Evolutionary conservation across 352 stramenopile genomes (phyloP).

Genomic region (Phytophthora hibernalis): DNA sequence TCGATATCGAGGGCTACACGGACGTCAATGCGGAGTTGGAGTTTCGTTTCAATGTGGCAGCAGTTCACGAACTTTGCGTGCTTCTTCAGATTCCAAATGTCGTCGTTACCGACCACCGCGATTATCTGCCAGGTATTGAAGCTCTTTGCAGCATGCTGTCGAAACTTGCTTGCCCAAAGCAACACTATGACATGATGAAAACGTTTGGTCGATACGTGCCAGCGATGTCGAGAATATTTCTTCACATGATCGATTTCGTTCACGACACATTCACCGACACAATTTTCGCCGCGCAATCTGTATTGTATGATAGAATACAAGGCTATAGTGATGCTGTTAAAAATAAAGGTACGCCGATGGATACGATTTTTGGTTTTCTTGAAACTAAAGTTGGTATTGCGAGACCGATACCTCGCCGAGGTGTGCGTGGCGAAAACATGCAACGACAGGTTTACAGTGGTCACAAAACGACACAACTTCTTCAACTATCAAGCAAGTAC

Average conservation of each 20-base stretch:
- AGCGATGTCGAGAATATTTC: slow-evolving; percentile 2
- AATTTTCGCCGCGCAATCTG: not conserved
- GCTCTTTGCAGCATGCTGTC: not conserved
- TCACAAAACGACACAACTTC: slow-evolving; percentile 6
- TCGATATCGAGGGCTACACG: not conserved
- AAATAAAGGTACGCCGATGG: slow-evolving; percentile 1
- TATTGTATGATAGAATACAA: not conserved
- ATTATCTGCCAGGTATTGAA: not conserved
- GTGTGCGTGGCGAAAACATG: slow-evolving; percentile 1
- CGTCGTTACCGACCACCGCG: not conserved
- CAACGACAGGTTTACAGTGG: slow-evolving; percentile 12
- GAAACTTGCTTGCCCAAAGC: slow-evolving; percentile 12
- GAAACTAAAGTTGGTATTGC: slow-evolving; percentile 2
- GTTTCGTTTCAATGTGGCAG: not conserved
- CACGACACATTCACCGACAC: slow-evolving; percentile 8
- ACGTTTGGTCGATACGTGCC: slow-evolving; percentile 1
- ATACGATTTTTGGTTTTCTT: slow-evolving; percentile 6
- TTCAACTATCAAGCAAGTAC: slow-evolving; percentile 8
- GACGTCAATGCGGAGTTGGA: not conserved
- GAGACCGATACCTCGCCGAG: not conserved
- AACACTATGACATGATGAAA: slow-evolving; percentile 11
- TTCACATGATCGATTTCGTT: slow-evolving; percentile 9
- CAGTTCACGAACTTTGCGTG: not conserved
- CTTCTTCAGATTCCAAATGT: not conserved
- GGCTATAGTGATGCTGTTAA: slow-evolving; percentile 6